phyloP scores from a whole-genome alignment of 257 asterid species.

The Salvia splendens region DNA sequence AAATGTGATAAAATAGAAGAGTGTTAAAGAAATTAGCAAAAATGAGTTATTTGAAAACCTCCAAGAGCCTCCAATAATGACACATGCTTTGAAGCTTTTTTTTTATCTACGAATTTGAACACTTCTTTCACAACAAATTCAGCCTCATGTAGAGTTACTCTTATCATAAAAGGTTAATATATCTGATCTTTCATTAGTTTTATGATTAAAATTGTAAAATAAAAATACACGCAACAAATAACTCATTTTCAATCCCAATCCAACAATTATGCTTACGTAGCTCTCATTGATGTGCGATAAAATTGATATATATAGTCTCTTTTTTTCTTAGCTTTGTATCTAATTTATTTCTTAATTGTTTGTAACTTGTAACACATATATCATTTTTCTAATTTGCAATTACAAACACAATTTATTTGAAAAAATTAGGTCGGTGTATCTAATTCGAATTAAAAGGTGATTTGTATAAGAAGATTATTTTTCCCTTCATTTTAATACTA shows the following conservation, averaged over 20 bases:
- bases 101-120: not conserved
- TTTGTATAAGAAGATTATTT: too few relatives aligned
- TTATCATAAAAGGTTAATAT: too few relatives aligned
- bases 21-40: not conserved
- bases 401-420: not conserved
- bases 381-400: not conserved
- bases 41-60: not conserved
- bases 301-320: too few relatives aligned
- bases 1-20: not conserved
- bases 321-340: too few relatives aligned
- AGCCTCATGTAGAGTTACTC: not conserved
- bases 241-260: too few relatives aligned
- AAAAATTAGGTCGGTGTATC: too few relatives aligned
- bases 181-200: not conserved
- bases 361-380: too few relatives aligned
- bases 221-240: not conserved
- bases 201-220: not conserved
- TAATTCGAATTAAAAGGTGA: too few relatives aligned
- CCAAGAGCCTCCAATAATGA: not conserved
- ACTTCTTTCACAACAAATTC: constrained; percentile 5
- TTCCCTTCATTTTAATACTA: not conserved
- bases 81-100: not conserved
- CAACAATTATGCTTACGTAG: too few relatives aligned
- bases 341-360: too few relatives aligned
- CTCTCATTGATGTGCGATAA: too few relatives aligned